Evolutionary conservation across 441 rosid species (phyloP), one percentile per base, ranked within the genome.

Genomic region (Omphalea diandra): DNA sequence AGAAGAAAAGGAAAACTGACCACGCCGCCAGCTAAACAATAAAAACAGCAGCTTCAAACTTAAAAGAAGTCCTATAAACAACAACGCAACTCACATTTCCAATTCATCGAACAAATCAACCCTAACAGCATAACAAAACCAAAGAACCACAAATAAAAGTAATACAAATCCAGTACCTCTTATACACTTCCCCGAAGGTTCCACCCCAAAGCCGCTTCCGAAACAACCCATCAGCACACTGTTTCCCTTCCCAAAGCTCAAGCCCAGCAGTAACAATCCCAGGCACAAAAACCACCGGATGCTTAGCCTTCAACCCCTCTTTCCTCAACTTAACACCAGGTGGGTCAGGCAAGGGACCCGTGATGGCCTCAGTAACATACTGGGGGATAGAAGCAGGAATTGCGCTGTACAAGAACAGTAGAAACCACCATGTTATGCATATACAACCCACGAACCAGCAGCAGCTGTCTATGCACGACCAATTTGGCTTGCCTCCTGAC

Each of bases 121-220:
- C n/a, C n/a, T n/a, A n/a, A 58, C 27, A 18, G 33, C 63, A 55
- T n/a, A n/a, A n/a, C 0, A 55, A 18, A 57, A 26, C 3, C 47
- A 31, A 50, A 10, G 46, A 22, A 27, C 18, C 43, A 27, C 3
- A 44, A 44, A 38, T 60, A n/a, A 1, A 70, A 46, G 47, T 15
- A 22, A 24, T 7, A 18, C 49, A 63, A 7, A 35, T 9, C 7
- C 2, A 26, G 63, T 64, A 90, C 98, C 99, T 90, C 77, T 84
- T 95, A 67, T 89, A 89, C 15, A 89, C 90, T 71, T 92, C 99
- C 46, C 96, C 94, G 68, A 95, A 95, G 36, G 94, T 88, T 56
- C 98, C 98, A 54, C 99, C 99, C 99, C 98, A 95, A 69, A 95
- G 82, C 26, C 98, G 83, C 67, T 92, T 92, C 76, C 99, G 75